Conservation (phyloP, 163 green algal species). For the Scenedesmus sp. region DNA sequence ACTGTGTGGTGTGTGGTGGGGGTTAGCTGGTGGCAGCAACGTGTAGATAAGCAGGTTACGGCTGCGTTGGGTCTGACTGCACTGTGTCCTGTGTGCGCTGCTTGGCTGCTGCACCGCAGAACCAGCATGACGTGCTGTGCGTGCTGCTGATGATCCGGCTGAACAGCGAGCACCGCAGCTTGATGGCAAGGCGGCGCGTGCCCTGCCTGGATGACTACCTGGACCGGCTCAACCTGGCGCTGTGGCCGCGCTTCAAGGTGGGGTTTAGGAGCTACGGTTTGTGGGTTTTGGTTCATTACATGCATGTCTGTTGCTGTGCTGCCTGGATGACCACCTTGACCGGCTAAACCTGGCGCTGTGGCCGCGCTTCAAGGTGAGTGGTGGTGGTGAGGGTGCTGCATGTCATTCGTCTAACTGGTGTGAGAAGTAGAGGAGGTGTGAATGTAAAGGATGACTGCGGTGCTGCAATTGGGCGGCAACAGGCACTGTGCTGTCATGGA, state of each 20-base stretch:
- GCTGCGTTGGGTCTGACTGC: not conserved
- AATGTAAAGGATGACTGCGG: too few species aligned
- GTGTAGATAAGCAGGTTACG: too few species aligned
- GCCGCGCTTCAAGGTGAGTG: conserved; percentile 96
- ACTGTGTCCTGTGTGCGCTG: not conserved
- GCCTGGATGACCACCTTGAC: conserved; percentile 96
- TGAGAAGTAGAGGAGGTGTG: too few species aligned
- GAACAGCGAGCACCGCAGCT: conserved; percentile 86
- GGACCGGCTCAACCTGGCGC: conserved; percentile 91
- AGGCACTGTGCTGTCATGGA: too few species aligned
- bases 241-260: conserved; percentile 97
- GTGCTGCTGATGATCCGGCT: conserved; percentile 96
- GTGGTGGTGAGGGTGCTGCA: too few species aligned
- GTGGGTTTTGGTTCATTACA: too few species aligned
- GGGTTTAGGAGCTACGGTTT: not conserved
- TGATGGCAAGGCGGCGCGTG: conserved; percentile 85
- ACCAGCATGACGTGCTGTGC: conserved; percentile 86
- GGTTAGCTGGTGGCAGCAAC: too few species aligned
- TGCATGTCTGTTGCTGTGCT: conserved; percentile 77
- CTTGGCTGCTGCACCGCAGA: conserved; percentile 65
- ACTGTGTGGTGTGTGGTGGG: too few species aligned
- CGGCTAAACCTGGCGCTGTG: conserved; percentile 93
- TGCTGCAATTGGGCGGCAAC: too few species aligned
- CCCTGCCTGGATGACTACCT: conserved; percentile 95
- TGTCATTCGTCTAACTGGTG: too few species aligned